Percentiles rank a stretch among this genome's conserved stretches.
Conservation (phyloP, 225 moss, liverwort and hornwort species). For the Physcomitrium patens region DNA sequence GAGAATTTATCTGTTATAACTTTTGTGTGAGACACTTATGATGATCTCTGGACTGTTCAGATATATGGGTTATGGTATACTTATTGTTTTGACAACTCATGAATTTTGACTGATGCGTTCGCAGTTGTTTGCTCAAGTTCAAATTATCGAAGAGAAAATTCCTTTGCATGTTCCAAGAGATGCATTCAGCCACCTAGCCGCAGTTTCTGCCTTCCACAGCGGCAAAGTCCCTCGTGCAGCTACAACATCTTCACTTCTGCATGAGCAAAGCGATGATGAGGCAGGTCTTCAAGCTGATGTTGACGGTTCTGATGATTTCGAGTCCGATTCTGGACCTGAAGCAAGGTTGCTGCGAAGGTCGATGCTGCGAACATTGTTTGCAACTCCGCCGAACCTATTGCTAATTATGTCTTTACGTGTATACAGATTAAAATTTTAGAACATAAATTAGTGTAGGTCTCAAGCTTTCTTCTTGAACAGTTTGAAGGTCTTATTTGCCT, state of each 20-base stretch:
- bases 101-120: conserved; percentile 23
- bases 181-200: conserved; percentile 77
- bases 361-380: conserved; percentile 1
- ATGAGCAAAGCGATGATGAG: conserved; percentile 86
- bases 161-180: conserved; percentile 84
- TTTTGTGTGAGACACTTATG: conserved; percentile 16
- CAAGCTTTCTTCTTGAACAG: conserved; percentile 4
- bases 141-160: conserved; percentile 91
- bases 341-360: conserved; percentile 46
- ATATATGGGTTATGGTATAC: conserved; percentile 14
- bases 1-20: conserved; percentile 7
- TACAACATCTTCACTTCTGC: conserved; percentile 52
- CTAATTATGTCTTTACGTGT: neutral
- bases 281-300: conserved; percentile 66
- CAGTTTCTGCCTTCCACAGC: conserved; percentile 74
- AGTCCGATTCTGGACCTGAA: conserved; percentile 71
- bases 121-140: conserved; percentile 93
- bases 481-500: conserved; percentile 8
- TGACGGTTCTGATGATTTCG: conserved; percentile 76
- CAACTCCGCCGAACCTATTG: conserved; percentile 7
- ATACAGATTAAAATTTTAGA: too few species aligned
- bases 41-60: conserved; percentile 3
- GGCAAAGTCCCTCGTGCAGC: conserved; percentile 87
- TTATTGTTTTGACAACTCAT: conserved; percentile 19
- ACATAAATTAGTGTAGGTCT: neutral